phyloP scores from a whole-genome alignment of 2,329 filamentous ascomycete genomes.

The Biscogniauxia sp. region DNA sequence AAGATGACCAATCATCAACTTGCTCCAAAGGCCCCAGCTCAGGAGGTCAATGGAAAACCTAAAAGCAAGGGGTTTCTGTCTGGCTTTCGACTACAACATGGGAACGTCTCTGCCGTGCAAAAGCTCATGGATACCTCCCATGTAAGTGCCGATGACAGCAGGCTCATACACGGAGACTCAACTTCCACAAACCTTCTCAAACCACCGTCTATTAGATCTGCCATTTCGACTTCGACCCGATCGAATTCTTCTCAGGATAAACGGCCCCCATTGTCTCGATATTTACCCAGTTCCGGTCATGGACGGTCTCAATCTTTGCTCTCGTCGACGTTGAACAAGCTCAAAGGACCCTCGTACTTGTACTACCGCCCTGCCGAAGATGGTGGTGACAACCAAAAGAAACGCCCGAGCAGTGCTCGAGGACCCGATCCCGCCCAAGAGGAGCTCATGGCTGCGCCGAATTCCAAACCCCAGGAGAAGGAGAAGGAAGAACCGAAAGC shows the following conservation, averaged over 20 bases:
- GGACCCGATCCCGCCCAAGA: constrained; percentile 7
- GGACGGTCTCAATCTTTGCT: constrained; percentile 32
- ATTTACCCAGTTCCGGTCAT: constrained; percentile 25
- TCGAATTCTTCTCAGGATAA: constrained; percentile 31
- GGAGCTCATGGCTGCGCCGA: not conserved
- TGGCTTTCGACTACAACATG: constrained; percentile 27
- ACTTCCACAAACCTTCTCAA: constrained; percentile 24
- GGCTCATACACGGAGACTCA: constrained; percentile 14
- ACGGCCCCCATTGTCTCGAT: constrained; percentile 17
- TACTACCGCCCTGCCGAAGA: constrained; percentile 25
- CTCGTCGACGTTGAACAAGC: constrained; percentile 29
- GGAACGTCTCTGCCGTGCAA: constrained; percentile 26
- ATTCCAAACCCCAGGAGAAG: constrained; percentile 2
- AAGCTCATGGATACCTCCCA: constrained; percentile 23
- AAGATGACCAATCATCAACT: constrained; percentile 19
- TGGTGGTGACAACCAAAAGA: constrained; percentile 8
- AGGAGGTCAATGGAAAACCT: constrained; percentile 23
- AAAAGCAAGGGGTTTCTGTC: constrained; percentile 31
- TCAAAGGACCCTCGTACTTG: constrained; percentile 33
- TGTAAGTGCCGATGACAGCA: constrained; percentile 15
- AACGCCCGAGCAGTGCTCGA: constrained; percentile 18
- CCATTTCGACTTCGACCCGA: constrained; percentile 27
- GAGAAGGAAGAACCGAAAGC: constrained; percentile 6
- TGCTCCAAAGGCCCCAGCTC: constrained; percentile 1
- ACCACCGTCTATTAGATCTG: constrained; percentile 27